Evolutionary conservation across 2,329 filamentous ascomycete species (phyloP), one percentile per base, ranked within the genome.

Genomic region (Coniochaeta sp.): DNA sequence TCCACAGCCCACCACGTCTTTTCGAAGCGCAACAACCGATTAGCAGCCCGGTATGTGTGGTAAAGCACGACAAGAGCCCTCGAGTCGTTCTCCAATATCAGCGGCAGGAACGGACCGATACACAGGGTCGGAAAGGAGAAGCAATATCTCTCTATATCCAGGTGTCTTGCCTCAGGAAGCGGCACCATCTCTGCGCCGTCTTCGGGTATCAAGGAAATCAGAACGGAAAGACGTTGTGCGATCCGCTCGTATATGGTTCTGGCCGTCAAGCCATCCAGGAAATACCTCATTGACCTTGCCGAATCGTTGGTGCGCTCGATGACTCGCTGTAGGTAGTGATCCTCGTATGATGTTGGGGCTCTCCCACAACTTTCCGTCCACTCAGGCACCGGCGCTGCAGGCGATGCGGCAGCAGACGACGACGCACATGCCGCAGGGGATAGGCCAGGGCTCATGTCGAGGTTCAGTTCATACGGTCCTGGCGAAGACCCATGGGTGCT

Each of bases 41-140:
- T 63, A 6, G 64, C 65, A 0, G 63, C 63, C 1, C 63, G 65
- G 57, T 72, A 72, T 17, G 70, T 62, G 36, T 69, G 67, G 17
- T 64, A 67, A 44, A 72, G 60, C 33, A 71, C 28, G 6, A 71
- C 62, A 28, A 72, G 59, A 1, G 67, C 67, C 22, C 70, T 44
- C 54, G 68, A 64, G 34, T 72, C 70, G 11, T 67, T 65, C 5
- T 52, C 58, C 16, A 59, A 43, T 4, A 68, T 66, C 28, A 70
- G 58, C 19, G 62, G 60, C 28, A 68, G 58, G 40, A 72, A 63
- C 14, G 65, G 64, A 9, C 67, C 67, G 50, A 65, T 66, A 59
- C 66, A 70, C 43, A 71, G 62, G 9, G 69, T 66, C 22, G 38
- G 24, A 54, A 72, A 70, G 12, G 66, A 65, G 50, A 69, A 62